Percentiles rank a stretch among this genome's conserved stretches.
Evolutionary conservation across 371 early-diverging fungal species (phyloP).

Genomic region (Smittium mucronatum): DNA sequence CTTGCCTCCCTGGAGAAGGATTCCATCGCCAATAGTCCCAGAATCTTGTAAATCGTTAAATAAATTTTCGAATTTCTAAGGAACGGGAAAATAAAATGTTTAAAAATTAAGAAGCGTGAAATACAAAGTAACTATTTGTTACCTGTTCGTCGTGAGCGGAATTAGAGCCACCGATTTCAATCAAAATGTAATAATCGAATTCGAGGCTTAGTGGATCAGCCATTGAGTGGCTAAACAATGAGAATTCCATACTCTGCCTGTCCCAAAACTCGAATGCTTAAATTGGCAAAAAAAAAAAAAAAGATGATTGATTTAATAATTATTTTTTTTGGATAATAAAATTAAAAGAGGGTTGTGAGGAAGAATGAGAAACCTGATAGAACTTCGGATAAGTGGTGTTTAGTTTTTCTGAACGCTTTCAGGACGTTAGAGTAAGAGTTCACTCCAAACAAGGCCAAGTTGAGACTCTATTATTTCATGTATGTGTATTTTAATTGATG

Average conservation of each 20-base stretch:
- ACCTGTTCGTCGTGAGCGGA: constrained; percentile 68
- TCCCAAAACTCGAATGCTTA: constrained; percentile 95
- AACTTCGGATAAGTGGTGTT: constrained; percentile 72
- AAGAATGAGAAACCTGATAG: constrained; percentile 40
- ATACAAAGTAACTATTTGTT: too few species aligned
- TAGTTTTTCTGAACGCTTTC: constrained; percentile 60
- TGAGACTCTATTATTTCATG: constrained; percentile 16
- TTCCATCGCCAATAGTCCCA: background rate
- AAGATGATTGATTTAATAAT: background rate
- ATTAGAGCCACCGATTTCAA: constrained; percentile 89
- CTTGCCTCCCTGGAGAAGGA: background rate
- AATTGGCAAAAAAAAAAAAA: background rate
- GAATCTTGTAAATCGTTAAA: background rate
- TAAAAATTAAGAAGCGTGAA: too few species aligned
- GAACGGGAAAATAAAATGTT: too few species aligned
- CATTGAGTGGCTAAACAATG: constrained; percentile 19
- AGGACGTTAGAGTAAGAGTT: constrained; percentile 62
- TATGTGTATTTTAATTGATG: background rate
- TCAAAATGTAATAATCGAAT: constrained; percentile 69
- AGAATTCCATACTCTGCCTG: constrained; percentile 30
- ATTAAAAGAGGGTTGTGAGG: background rate
- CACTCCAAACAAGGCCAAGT: constrained; percentile 71
- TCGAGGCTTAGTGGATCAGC: constrained; percentile 54
- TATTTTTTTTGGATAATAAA: background rate
- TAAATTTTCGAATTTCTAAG: too few species aligned